Conservation (phyloP, 306 rosid species). For the Fragaria vesca region DNA sequence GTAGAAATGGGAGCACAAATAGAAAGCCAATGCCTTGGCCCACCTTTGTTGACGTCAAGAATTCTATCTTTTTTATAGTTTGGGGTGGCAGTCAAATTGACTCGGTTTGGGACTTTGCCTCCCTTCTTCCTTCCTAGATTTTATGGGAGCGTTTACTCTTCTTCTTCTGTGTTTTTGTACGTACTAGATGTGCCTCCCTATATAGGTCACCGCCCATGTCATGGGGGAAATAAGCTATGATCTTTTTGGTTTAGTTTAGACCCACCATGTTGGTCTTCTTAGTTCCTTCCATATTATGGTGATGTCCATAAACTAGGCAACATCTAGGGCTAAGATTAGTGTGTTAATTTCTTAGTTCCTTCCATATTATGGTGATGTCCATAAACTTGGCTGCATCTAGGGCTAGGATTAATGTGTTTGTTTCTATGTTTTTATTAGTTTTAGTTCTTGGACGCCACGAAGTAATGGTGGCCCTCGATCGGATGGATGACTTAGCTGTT, state of each 20-base stretch:
- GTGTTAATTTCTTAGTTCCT: not conserved
- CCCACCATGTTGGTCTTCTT: not conserved
- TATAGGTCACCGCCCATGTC: not conserved
- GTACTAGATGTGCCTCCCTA: too few species aligned
- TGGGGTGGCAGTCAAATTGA: not conserved
- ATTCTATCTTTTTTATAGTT: not conserved
- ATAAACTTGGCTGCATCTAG: too few species aligned
- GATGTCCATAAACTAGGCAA: not conserved
- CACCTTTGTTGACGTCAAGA: slow-evolving; percentile 8
- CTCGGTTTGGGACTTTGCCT: not conserved
- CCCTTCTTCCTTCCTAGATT: not conserved
- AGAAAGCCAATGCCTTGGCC: slow-evolving; percentile 5
- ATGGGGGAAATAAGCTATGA: not conserved
- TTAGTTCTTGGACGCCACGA: too few species aligned
- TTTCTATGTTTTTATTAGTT: too few species aligned
- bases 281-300: not conserved
- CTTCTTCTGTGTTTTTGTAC: too few species aligned
- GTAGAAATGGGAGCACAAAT: slow-evolving; percentile 6
- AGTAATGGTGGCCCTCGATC: too few species aligned
- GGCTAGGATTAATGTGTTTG: too few species aligned
- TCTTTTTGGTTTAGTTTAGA: too few species aligned
- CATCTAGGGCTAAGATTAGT: not conserved
- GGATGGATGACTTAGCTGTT: too few species aligned
- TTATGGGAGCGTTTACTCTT: not conserved
- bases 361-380: too few species aligned